Conservation (phyloP, 176 grass and related monocot genomes). For the Hordeum marinum region DNA sequence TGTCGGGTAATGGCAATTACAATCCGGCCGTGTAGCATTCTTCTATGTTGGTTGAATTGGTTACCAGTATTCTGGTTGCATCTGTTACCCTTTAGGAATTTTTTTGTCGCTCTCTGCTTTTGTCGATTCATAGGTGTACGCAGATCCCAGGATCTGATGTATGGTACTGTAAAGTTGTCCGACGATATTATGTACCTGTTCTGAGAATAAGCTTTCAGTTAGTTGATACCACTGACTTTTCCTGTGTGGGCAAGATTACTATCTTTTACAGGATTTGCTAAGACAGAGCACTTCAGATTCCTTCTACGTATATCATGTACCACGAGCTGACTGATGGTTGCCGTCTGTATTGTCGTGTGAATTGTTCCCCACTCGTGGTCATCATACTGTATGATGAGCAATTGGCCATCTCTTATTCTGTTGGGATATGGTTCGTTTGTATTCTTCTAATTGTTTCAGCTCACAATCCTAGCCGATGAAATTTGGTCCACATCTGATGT, state of each 20-base stretch:
- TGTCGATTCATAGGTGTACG: not conserved
- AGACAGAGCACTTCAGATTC: not conserved
- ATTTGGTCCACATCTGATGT: not conserved
- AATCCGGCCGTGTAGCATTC: not conserved
- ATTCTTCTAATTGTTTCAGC: not conserved
- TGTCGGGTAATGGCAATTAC: not conserved
- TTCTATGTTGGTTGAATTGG: not conserved
- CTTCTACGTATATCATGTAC: not conserved
- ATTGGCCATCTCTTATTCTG: not conserved
- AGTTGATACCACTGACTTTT: constrained; percentile 9
- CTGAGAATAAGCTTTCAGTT: not conserved
- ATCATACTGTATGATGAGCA: not conserved
- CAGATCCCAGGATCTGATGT: constrained; percentile 1
- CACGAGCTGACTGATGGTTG: not conserved
- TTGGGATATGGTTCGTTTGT: not conserved
- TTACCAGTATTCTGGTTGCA: not conserved
- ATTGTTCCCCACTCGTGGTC: not conserved
- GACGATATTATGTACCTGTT: not conserved
- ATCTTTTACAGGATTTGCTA: not conserved
- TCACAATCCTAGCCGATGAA: not conserved
- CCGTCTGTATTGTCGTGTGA: not conserved
- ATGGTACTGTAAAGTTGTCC: not conserved
- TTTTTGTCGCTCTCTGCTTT: not conserved
- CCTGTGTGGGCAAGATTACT: not conserved
- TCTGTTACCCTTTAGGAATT: not conserved